These are phyloP conservation scores for Aspergillus fischeri DNA, from an alignment of 2,329 filamentous ascomycete species.

Conservation along the genomic window DNA sequence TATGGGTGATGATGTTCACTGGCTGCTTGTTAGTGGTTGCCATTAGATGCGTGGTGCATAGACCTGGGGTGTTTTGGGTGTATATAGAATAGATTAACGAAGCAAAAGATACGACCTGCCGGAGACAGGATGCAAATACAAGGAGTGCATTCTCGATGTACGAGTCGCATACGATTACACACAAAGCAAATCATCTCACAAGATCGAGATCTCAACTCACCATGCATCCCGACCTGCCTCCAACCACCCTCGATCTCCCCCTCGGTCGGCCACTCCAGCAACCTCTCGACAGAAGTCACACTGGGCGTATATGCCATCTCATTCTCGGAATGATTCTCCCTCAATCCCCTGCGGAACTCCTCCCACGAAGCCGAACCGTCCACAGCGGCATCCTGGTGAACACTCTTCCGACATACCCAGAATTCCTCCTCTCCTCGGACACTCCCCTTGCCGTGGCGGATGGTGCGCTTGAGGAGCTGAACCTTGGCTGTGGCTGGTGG, in stretches of 20 bases:
- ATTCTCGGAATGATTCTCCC: conserved; percentile 36
- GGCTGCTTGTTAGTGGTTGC: neutral
- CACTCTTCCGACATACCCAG: conserved; percentile 40
- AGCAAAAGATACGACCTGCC: no score
- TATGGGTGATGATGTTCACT: conserved; percentile 37
- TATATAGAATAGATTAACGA: no score
- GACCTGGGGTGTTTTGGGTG: no score
- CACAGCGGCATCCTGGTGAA: conserved; percentile 26
- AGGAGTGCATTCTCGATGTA: no score
- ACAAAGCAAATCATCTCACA: no score
- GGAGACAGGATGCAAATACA: no score
- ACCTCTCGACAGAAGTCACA: conserved; percentile 24
- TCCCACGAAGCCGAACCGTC: conserved; percentile 34
- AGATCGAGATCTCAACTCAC: conserved; percentile 11
- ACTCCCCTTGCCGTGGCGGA: neutral
- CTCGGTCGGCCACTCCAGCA: conserved; percentile 27
- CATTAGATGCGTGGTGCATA: no score
- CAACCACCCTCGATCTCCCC: conserved; percentile 14
- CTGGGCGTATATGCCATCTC: conserved; percentile 41
- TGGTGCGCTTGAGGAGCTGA: conserved; percentile 18
- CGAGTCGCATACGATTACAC: no score
- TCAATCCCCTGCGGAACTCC: conserved; percentile 37
- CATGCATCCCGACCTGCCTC: conserved; percentile 23
- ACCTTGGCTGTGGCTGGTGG: conserved; percentile 28
- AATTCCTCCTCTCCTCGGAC: conserved; percentile 20